These are phyloP conservation scores for Naganishia albida DNA, from an alignment of 1,284 basidiomycete genomes.

Conservation along the genomic window DNA sequence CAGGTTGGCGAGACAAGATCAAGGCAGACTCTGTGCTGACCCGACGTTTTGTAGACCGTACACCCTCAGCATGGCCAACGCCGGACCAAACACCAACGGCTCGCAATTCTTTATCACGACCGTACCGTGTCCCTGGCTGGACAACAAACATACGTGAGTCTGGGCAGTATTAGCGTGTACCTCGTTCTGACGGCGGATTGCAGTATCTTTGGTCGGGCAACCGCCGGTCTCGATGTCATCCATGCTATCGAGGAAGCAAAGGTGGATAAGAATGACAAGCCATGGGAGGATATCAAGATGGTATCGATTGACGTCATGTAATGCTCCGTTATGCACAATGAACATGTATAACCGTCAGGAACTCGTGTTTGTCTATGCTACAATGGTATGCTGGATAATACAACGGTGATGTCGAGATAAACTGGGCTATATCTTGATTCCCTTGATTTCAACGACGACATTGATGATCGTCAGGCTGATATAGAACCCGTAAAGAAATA, in stretches of 20 bases:
- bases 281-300: slow-evolving; percentile 87
- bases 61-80: slow-evolving; percentile 98
- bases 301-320: slow-evolving; percentile 62
- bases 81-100: slow-evolving; percentile 84
- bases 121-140: slow-evolving; percentile 88
- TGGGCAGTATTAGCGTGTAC: no score
- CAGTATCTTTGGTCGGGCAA: slow-evolving; percentile 61
- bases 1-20: slow-evolving; percentile 58
- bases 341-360: background rate
- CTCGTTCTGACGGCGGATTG: background rate
- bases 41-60: slow-evolving; percentile 68
- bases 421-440: slow-evolving; percentile 16
- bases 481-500: slow-evolving; percentile 75
- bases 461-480: slow-evolving; percentile 70
- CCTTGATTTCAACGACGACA: slow-evolving; percentile 65
- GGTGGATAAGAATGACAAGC: slow-evolving; percentile 75
- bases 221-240: slow-evolving; percentile 59
- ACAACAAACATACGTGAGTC: slow-evolving; percentile 60
- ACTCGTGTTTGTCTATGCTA: slow-evolving; percentile 23
- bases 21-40: slow-evolving; percentile 28
- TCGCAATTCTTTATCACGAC: slow-evolving; percentile 97
- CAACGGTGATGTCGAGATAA: background rate
- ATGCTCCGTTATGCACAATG: background rate
- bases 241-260: slow-evolving; percentile 65
- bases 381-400: slow-evolving; percentile 16